These are phyloP conservation scores for Solanum sparsipilum DNA, from an alignment of 257 asterid species.

Conservation along the genomic window DNA sequence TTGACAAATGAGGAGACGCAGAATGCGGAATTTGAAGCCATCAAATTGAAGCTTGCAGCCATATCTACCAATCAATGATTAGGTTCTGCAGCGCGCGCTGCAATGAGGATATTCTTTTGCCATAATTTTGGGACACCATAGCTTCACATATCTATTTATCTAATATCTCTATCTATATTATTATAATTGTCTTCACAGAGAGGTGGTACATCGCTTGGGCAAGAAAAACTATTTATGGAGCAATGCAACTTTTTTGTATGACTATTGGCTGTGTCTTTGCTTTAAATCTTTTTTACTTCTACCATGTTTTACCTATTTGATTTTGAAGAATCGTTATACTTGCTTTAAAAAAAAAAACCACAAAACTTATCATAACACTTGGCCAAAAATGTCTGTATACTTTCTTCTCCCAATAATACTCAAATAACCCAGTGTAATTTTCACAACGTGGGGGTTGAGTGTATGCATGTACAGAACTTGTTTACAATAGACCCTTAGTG, in stretches of 20 bases:
- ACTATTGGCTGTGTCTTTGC: background rate
- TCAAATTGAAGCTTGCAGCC: slow-evolving; percentile 37
- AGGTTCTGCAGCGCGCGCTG: background rate
- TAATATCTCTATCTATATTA: background rate
- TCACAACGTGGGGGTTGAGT: background rate
- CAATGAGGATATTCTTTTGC: background rate
- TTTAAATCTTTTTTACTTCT: background rate
- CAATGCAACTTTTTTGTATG: background rate
- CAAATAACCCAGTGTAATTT: background rate
- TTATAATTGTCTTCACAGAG: background rate
- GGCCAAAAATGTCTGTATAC: background rate
- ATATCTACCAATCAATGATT: background rate
- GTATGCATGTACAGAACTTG: background rate
- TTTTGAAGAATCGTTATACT: background rate
- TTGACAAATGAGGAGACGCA: slow-evolving; percentile 64
- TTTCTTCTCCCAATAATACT: background rate
- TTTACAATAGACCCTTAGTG: background rate
- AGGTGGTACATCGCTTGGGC: background rate
- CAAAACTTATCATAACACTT: background rate
- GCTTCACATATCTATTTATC: background rate
- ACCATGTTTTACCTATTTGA: background rate
- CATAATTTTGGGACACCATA: background rate
- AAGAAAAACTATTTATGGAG: background rate
- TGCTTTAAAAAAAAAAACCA: background rate
- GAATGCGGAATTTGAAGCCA: slow-evolving; percentile 41